phyloP scores from a whole-genome alignment of 148 eudicot species.

The Nepenthes gracilis region DNA sequence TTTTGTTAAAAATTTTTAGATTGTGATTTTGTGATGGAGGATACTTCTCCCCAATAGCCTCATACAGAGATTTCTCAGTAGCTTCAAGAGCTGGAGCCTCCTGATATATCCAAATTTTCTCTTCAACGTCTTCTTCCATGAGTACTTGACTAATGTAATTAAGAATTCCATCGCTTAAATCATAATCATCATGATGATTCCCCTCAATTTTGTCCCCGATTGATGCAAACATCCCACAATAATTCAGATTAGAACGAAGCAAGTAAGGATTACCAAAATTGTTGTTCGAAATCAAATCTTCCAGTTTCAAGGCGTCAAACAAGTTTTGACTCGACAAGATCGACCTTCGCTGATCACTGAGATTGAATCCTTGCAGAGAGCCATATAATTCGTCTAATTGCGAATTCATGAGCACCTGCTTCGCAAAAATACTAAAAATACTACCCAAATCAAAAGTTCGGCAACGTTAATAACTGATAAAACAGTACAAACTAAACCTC shows the following conservation, averaged over 20 bases:
- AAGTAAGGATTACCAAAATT: conserved; percentile 9
- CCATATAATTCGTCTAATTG: conserved; percentile 33
- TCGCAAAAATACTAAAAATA: conserved; percentile 6
- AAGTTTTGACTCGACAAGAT: conserved; percentile 18
- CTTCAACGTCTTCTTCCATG: conserved; percentile 68
- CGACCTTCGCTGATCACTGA: conserved; percentile 22
- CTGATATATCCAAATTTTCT: conserved; percentile 32
- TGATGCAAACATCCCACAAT: conserved; percentile 4
- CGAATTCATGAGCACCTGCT: conserved; percentile 29
- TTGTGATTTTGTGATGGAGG: conserved; percentile 16
- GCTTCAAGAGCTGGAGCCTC: conserved; percentile 60
- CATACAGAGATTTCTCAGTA: conserved; percentile 55
- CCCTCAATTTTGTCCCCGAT: conserved; percentile 9
- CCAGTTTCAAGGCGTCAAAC: conserved; percentile 9
- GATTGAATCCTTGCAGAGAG: conserved; percentile 33
- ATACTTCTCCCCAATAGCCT: conserved; percentile 42
- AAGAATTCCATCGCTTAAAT: conserved; percentile 53
- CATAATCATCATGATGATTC: conserved; percentile 37
- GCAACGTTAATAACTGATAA: background rate
- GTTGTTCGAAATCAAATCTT: conserved; percentile 10
- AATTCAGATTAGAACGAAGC: conserved; percentile 14
- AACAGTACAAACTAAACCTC: too few relatives aligned
- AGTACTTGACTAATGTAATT: conserved; percentile 60
- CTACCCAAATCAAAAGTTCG: conserved; percentile 8
- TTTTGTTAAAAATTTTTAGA: conserved; percentile 9